Percentiles rank a stretch among this genome's conserved stretches.
Conservation (phyloP, 257 asterid genomes). For the Thymus mandschuricus region DNA sequence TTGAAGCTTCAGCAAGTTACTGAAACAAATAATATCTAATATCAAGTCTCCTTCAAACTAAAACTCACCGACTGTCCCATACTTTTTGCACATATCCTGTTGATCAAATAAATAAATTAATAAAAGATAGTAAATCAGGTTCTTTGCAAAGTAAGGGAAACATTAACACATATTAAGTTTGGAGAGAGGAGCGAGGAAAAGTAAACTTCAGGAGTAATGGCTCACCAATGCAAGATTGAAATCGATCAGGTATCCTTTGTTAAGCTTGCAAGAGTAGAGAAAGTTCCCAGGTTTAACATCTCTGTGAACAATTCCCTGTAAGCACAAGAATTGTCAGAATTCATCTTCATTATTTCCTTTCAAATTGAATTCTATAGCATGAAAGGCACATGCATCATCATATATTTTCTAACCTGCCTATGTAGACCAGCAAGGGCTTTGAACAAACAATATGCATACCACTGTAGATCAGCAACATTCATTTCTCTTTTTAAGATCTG, state of each 20-base stretch:
- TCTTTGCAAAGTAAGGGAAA: constrained; percentile 9
- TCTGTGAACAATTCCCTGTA: constrained; percentile 91
- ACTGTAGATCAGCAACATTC: constrained; percentile 64
- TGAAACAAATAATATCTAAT: constrained; percentile 15
- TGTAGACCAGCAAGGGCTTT: constrained; percentile 93
- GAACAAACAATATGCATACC: constrained; percentile 92
- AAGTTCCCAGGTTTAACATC: constrained; percentile 98
- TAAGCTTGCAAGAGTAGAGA: constrained; percentile 76
- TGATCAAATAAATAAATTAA: not conserved
- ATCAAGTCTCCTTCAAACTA: constrained; percentile 24
- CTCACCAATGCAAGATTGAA: constrained; percentile 97
- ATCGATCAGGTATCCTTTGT: constrained; percentile 89
- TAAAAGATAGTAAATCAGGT: constrained; percentile 21
- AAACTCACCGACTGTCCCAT: constrained; percentile 59
- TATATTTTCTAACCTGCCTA: constrained; percentile 62
- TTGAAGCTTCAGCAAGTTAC: constrained; percentile 17
- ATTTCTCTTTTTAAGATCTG: constrained; percentile 81
- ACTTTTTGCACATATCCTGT: constrained; percentile 79
- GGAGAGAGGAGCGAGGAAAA: not conserved
- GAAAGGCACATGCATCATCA: constrained; percentile 30
- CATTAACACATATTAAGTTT: not conserved
- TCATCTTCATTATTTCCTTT: not conserved
- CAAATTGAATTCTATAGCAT: constrained; percentile 21
- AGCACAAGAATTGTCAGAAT: constrained; percentile 31
- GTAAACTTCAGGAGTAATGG: constrained; percentile 26